Evolutionary conservation across 495 filamentous ascomycete genomes (phyloP).

Genomic region (Schizothecium vesticola): DNA sequence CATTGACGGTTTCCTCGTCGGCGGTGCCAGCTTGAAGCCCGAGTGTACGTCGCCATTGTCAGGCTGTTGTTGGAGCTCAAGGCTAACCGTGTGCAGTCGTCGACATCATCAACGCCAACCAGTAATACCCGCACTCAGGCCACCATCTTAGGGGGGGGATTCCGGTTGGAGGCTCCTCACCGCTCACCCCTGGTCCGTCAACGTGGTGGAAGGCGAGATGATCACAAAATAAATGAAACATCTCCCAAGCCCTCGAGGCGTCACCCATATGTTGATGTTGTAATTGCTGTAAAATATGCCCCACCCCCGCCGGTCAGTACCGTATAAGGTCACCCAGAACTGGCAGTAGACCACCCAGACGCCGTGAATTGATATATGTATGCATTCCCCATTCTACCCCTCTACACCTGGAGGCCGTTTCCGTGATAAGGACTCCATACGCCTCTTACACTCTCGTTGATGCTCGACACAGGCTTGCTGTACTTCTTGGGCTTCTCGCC

Average conservation of each 20-base stretch:
- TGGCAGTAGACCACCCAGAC: slow-evolving; percentile 2
- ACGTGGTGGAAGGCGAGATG: not conserved
- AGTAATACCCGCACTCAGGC: slow-evolving; percentile 23
- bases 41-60: slow-evolving; percentile 62
- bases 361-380: not conserved
- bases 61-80: not conserved
- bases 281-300: not conserved
- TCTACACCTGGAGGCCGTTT: slow-evolving; percentile 40
- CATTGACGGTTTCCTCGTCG: slow-evolving; percentile 98
- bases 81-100: slow-evolving; percentile 41
- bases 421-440: slow-evolving; percentile 95
- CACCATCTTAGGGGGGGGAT: not conserved
- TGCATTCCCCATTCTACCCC: not conserved
- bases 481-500: slow-evolving; percentile 76
- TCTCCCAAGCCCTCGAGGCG: not conserved
- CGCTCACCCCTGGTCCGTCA: not conserved
- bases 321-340: not conserved
- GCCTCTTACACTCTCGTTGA: slow-evolving; percentile 89
- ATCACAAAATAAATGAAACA: not conserved
- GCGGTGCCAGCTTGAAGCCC: slow-evolving; percentile 96
- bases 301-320: not conserved
- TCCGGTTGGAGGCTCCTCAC: not conserved
- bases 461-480: slow-evolving; percentile 76
- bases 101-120: slow-evolving; percentile 56
- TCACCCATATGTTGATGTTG: not conserved